A percentile compares a stretch with the other conserved stretches of the same genome.
Evolutionary conservation across 2,329 filamentous ascomycete genomes (phyloP).

Genomic region (Lachnellula suecica): DNA sequence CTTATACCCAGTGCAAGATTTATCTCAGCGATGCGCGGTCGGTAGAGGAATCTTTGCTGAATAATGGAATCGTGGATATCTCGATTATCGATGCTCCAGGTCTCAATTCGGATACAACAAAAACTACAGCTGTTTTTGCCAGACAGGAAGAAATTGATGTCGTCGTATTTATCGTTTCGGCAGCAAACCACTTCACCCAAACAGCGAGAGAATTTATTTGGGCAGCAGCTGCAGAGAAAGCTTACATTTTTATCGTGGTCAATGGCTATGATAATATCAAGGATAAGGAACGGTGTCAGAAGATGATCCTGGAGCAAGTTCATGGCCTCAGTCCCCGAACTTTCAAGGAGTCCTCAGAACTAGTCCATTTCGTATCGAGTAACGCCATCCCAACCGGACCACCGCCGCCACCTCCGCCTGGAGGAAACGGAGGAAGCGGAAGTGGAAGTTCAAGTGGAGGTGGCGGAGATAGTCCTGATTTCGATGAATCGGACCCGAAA

Average conservation of each 20-base stretch:
- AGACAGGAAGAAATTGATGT: conserved; percentile 98
- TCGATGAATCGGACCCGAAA: conserved; percentile 52
- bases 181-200: conserved; percentile 95
- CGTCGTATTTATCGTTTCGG: conserved; percentile 96
- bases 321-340: conserved; percentile 85
- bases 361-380: conserved; percentile 97
- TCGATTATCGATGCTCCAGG: conserved; percentile 95
- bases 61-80: conserved; percentile 97
- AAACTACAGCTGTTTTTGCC: conserved; percentile 96
- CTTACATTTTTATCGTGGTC: conserved; percentile 98
- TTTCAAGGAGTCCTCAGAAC: conserved; percentile 85
- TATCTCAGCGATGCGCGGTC: conserved; percentile 88
- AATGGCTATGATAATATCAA: conserved; percentile 95
- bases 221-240: conserved; percentile 93
- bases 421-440: conserved; percentile 51
- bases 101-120: conserved; percentile 91
- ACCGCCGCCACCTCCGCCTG: conserved; percentile 52
- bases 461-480: conserved; percentile 42
- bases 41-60: conserved; percentile 90
- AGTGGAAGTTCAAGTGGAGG: conserved; percentile 52
- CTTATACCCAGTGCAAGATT: conserved; percentile 93
- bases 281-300: conserved; percentile 87
- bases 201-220: conserved; percentile 98
- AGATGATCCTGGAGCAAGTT: conserved; percentile 91
- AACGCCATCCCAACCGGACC: conserved; percentile 82